Evolutionary conservation across 176 grass and related monocot genomes (phyloP).

Genomic region (Eleusine coracana): DNA sequence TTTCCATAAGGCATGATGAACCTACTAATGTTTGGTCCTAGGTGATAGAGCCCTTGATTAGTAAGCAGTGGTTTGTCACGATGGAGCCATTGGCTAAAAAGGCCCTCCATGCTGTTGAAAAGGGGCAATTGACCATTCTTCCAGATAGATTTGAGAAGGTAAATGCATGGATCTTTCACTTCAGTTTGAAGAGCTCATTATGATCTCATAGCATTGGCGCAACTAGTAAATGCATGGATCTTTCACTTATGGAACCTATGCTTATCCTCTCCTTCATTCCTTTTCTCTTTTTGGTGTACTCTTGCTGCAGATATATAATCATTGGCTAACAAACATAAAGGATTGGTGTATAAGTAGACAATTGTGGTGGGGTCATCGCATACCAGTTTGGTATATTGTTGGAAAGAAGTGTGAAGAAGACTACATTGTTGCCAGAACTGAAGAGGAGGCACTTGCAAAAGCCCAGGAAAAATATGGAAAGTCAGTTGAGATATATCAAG

Average conservation of each 20-base stretch:
- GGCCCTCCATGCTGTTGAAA: constrained; percentile 82
- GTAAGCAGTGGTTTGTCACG: constrained; percentile 99
- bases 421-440: constrained; percentile 86
- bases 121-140: constrained; percentile 86
- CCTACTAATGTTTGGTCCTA: constrained; percentile 51
- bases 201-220: neutral
- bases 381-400: constrained; percentile 98
- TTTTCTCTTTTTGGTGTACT: constrained; percentile 16
- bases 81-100: constrained; percentile 96
- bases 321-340: constrained; percentile 99
- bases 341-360: constrained; percentile 99
- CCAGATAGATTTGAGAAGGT: constrained; percentile 99
- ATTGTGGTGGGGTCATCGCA: constrained; percentile 97
- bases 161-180: constrained; percentile 38
- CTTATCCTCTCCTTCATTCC: constrained; percentile 11
- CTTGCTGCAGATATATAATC: constrained; percentile 90
- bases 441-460: constrained; percentile 77
- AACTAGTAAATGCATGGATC: neutral
- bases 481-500: constrained; percentile 97
- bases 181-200: neutral
- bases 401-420: constrained; percentile 92
- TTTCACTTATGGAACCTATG: neutral
- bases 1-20: constrained; percentile 31
- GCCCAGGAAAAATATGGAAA: constrained; percentile 86
- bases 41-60: constrained; percentile 97